Evolutionary conservation across 495 filamentous ascomycete species (phyloP), one percentile per base, ranked within the genome.

Genomic region (Xylaria intraflava): DNA sequence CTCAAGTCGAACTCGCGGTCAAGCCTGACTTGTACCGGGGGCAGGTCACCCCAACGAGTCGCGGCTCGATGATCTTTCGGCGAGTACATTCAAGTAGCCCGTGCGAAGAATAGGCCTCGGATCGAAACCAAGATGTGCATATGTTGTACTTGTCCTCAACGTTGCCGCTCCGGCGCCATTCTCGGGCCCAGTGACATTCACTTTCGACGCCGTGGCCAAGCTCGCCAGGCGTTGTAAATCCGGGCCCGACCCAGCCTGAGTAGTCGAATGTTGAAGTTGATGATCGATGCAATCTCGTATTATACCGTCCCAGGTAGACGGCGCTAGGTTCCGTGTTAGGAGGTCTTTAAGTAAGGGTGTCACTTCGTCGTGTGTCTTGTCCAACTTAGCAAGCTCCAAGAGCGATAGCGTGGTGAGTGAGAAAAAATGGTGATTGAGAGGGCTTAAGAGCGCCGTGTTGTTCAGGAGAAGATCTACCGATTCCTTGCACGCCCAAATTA

Each of bases 351-450:
- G 55, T 4, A 75, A 44, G 39, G 49, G 17, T 1, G 46, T 56
- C 2, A 68, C 73, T 22, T 73, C 70, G 10, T 72, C 69, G 2
- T 59, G 64, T 0, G 57, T 62, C 16, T 59, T 47, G n/a, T 65
- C 62, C 14, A 62, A 51, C 44, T 58, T 83, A 1, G 71, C 72
- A 6, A 89, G 77, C 60, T 89, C 83, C 23, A 84, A 66, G 7
- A 94, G 77, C 23, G 82, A 83, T 60, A 90, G 69, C 1, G 83
- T 71, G 8, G 79, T 77, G n/a, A 94, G 71, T n/a, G 76, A 76
- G 26, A 80, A 70, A 52, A 85, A 87, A 64, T 93, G 85, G 53
- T 90, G 77, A 46, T 86, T 88, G 46, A 94, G 74, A 0, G 88
- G 87, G 9, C 74, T 77, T 12, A 78, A 66, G 1, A 84, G 67